Evolutionary conservation across 1,139 yeast genomes (phyloP).

Genomic region (Debaryomyces coudertii): DNA sequence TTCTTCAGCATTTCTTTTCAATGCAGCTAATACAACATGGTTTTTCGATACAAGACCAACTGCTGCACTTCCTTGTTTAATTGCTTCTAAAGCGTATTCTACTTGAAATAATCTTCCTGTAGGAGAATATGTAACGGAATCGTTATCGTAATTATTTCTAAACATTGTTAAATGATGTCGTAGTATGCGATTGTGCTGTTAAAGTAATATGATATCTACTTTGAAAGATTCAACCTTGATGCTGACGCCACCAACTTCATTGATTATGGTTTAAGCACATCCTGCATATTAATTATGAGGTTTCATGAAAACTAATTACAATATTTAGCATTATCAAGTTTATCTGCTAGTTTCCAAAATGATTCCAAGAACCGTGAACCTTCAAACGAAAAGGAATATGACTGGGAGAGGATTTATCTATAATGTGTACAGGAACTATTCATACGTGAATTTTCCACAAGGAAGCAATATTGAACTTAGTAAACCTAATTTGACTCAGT

Average conservation of each 20-base stretch:
- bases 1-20: constrained; percentile 96
- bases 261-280: background rate
- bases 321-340: background rate
- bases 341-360: background rate
- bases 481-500: constrained; percentile 43
- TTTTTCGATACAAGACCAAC: constrained; percentile 87
- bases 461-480: background rate
- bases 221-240: background rate
- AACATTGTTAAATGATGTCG: constrained; percentile 49
- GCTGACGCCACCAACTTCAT: constrained; percentile 10
- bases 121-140: constrained; percentile 95
- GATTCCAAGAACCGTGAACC: background rate
- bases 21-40: constrained; percentile 89
- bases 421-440: constrained; percentile 6
- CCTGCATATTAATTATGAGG: background rate
- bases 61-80: constrained; percentile 97
- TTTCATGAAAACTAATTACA: background rate
- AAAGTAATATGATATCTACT: background rate
- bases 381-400: background rate
- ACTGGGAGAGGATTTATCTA: background rate
- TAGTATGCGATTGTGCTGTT: constrained; percentile 4
- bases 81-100: constrained; percentile 96
- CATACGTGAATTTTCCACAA: constrained; percentile 15
- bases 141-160: constrained; percentile 98
- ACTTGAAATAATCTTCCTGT: constrained; percentile 95